Evolutionary conservation across 495 filamentous ascomycete species (phyloP).

Genomic region (Daldinia loculata): DNA sequence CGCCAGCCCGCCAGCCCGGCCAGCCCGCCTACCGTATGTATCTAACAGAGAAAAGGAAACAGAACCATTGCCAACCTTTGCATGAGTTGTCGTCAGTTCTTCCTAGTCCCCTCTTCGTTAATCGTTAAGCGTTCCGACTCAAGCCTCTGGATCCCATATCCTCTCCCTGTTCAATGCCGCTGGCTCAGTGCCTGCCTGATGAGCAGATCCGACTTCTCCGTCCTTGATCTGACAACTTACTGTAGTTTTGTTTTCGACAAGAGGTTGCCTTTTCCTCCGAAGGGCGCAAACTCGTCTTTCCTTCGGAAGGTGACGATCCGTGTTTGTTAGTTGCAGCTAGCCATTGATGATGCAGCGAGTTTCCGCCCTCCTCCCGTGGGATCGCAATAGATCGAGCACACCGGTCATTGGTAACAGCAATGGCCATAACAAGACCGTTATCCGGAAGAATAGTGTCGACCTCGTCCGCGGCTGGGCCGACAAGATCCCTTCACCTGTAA

Average conservation of each 20-base stretch:
- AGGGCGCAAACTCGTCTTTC: slow-evolving; percentile 17
- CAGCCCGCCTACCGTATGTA: slow-evolving; percentile 27
- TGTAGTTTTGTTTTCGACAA: slow-evolving; percentile 26
- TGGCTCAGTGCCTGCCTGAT: slow-evolving; percentile 28
- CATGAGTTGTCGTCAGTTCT: slow-evolving; percentile 37
- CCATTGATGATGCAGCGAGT: slow-evolving; percentile 57
- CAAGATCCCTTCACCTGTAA: slow-evolving; percentile 52
- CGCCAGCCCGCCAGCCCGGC: slow-evolving; percentile 12
- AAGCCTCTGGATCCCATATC: slow-evolving; percentile 21
- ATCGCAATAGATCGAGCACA: slow-evolving; percentile 51
- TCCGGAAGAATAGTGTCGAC: slow-evolving; percentile 46
- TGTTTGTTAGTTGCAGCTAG: slow-evolving; percentile 34
- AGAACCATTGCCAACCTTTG: slow-evolving; percentile 23
- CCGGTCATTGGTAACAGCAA: slow-evolving; percentile 25
- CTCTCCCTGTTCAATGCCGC: slow-evolving; percentile 26
- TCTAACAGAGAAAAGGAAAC: slow-evolving; percentile 20
- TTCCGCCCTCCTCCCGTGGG: slow-evolving; percentile 61
- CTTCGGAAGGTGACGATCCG: slow-evolving; percentile 34
- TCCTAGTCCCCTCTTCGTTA: slow-evolving; percentile 25
- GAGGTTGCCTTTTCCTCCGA: slow-evolving; percentile 20
- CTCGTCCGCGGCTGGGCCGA: slow-evolving; percentile 59
- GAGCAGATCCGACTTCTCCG: slow-evolving; percentile 15
- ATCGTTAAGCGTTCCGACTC: slow-evolving; percentile 24
- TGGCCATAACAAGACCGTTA: slow-evolving; percentile 19
- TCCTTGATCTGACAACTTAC: slow-evolving; percentile 17